Base-by-base conservation (phyloP, 202 grass and related monocot species). In the Carex arenaria region DNA sequence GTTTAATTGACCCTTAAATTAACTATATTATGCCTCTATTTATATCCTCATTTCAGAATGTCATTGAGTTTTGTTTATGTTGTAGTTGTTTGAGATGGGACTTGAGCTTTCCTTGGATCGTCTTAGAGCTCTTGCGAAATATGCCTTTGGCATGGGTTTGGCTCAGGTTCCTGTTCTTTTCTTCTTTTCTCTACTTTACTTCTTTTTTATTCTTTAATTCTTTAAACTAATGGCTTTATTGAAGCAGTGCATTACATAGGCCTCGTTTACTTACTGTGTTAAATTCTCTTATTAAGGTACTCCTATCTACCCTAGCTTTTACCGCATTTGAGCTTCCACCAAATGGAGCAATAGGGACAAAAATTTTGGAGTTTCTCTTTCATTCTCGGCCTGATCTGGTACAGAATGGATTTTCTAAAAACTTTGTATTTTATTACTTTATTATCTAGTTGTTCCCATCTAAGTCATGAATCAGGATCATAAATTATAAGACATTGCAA, bases 31-130 rank as follows among this genome's bases (percentile, higher is more conserved):
- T 4, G 36, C 30, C 32, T 40, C 62, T 19, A 59, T 72, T 79
- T 18, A 51, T 43, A n/a, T 60, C n/a, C 42, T 49, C 18, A 3
- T 72, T 15, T 82, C 15, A 55, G 19, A 83, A 53, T 22, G 87
- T 34, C n/a, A n/a, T 38, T 28, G n/a, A 49, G 18, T 76, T 66
- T 82, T 65, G 7, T 12, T 56, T 34, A 1, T 65, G 15, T 56
- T 84, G 32, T 88, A 98, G 96, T 65, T 98, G 86, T 98, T 98
- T 69, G 96, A 98, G 91, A 98, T 98, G 96, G 96, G 96, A 28
- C 78, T 95, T 17, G 93, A 98, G 83, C 96, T 98, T 81, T 98
- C 96, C n/a, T 88, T 98, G 51, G 90, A 93, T 71, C 96, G 93
- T 15, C 91, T 98, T 66, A 92, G 89, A 82, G 96, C 96, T 85